Base-by-base conservation (phyloP, 257 asterid genomes). In the Gentiana macrophylla region DNA sequence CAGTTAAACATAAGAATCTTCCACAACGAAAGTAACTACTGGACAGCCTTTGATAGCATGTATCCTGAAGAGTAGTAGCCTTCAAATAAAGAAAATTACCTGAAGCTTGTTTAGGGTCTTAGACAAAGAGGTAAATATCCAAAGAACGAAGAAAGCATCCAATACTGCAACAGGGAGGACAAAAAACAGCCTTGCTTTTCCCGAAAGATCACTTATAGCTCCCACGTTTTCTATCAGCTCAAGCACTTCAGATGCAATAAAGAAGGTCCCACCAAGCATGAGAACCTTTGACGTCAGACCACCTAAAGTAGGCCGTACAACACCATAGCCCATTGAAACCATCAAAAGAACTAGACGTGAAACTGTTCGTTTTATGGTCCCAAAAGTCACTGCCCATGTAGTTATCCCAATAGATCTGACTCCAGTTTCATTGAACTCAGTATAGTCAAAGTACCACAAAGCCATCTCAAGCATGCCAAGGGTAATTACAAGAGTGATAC, bases 261-360 rank as follows among this genome's bases (percentile, higher is more conserved):
- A 86, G 77, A 88, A 88, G 13, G 95, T 88, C 61, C 82, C 95
- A 41, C 99, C 96, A 62, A 92, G 94, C 75, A 82, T 65, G 63
- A 89, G 73, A 64, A 92, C 97, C 76, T 84, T 88, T 41, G 87
- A 85, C 24, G 94, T 83, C 49, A 92, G 88, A 66, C 99, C 97
- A 66, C 99, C 95, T 62, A 92, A 69, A 56, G 97, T 89, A 37
- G 97, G 97, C 62, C 95, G 75, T 60, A 92, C 95, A 56, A 92
- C 99, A 74, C 99, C 97, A 54, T 77, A 89, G 52, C 99, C 99
- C 99, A 92, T 92, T 52, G 99, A 76, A 55, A 92, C 99, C 56
- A 77, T 81, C 66, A 92, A 80, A 68, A 92, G 73, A 63, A 92
- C 69, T 64, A 86, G 62, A 46, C 94, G 83, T 24, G 97, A 84